Percentiles rank a stretch among this genome's conserved stretches.
Conservation (phyloP, 257 asterid genomes). For the Galeopsis tetrahit region DNA sequence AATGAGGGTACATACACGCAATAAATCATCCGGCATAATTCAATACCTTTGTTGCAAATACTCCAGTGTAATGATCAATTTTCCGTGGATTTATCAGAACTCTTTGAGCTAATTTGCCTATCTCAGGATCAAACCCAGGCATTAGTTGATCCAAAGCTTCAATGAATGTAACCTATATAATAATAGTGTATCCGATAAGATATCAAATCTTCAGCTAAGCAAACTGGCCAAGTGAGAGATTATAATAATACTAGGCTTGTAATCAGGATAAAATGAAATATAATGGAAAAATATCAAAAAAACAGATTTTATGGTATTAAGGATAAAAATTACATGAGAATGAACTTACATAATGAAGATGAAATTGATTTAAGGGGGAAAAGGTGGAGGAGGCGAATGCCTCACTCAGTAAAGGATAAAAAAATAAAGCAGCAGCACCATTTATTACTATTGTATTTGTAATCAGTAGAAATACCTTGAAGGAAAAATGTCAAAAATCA, state of each 20-base stretch:
- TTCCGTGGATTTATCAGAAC: slow-evolving; percentile 79
- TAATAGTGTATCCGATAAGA: neutral
- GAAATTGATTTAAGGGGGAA: neutral
- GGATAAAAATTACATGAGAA: neutral
- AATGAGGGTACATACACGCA: slow-evolving; percentile 8
- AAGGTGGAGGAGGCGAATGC: neutral
- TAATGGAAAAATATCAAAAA: neutral
- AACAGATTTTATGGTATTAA: neutral
- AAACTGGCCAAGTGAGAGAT: neutral
- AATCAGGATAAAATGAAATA: slow-evolving; percentile 2
- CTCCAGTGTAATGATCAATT: slow-evolving; percentile 77
- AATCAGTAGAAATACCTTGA: slow-evolving; percentile 3
- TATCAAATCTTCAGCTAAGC: slow-evolving; percentile 6
- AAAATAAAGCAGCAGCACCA: neutral
- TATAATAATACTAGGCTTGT: neutral
- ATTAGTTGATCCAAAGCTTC: slow-evolving; percentile 67
- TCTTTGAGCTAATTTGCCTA: slow-evolving; percentile 79
- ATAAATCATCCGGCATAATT: neutral
- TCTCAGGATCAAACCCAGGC: slow-evolving; percentile 94
- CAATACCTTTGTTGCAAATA: slow-evolving; percentile 77
- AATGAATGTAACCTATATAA: slow-evolving; percentile 45
- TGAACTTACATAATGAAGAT: neutral
- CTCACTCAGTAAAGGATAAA: neutral
- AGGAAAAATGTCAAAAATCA: neutral
- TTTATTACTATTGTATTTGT: neutral